Percentiles rank a stretch among this genome's conserved stretches.
Conservation (phyloP, 2,329 filamentous ascomycete species). For the Diaporthe sp. region DNA sequence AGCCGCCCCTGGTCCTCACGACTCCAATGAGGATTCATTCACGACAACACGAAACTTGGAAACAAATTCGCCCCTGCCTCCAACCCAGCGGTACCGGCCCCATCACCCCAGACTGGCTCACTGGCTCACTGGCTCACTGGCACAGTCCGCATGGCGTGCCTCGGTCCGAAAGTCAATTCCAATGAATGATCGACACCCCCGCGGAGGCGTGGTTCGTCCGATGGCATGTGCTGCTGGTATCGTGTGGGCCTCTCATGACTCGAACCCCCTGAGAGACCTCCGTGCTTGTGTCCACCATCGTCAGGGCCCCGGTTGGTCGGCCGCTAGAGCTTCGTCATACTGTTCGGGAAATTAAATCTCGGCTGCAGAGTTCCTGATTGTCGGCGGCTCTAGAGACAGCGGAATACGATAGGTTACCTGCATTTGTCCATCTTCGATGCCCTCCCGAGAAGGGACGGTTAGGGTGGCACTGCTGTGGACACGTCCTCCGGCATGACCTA, state of each 20-base stretch:
- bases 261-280: background rate
- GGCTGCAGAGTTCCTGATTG: constrained; percentile 14
- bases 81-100: background rate
- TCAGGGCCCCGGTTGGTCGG: constrained; percentile 4
- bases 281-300: background rate
- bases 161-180: constrained; percentile 25
- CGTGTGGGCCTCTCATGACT: constrained; percentile 12
- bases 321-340: constrained; percentile 1
- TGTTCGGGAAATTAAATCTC: constrained; percentile 12
- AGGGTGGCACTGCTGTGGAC: background rate
- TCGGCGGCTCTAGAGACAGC: background rate
- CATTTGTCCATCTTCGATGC: background rate
- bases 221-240: background rate
- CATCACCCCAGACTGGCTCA: background rate
- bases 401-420: constrained; percentile 8
- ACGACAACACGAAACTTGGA: background rate
- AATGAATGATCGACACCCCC: background rate
- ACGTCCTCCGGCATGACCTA: too few species aligned
- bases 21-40: background rate
- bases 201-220: constrained; percentile 10
- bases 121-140: background rate
- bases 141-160: background rate
- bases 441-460: background rate
- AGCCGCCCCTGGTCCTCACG: background rate
- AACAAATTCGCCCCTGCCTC: background rate